A percentile compares a stretch with the other conserved stretches of the same genome.
Conservation (phyloP, 148 eudicot species). For the Nyssa sinensis region DNA sequence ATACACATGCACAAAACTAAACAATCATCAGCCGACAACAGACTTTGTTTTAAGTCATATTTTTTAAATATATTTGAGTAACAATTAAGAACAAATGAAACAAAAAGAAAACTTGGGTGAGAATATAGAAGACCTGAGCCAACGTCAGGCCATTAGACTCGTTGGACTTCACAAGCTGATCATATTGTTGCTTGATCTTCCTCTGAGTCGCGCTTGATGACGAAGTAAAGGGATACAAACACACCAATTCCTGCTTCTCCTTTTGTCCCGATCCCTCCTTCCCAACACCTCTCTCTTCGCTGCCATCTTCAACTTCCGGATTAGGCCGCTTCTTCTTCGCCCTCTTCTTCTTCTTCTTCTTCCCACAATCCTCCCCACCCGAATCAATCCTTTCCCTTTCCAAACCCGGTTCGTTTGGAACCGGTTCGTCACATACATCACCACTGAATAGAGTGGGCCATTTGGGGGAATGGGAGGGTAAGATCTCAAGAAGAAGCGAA, state of each 20-base stretch:
- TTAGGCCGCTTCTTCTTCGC: constrained; percentile 35
- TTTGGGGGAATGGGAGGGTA: constrained; percentile 42
- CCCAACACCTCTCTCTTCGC: background rate
- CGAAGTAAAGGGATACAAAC: constrained; percentile 61
- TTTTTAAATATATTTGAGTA: background rate
- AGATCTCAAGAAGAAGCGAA: constrained; percentile 40
- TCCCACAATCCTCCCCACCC: constrained; percentile 18
- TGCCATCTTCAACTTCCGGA: constrained; percentile 1
- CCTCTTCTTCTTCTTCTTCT: constrained; percentile 48
- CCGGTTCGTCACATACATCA: constrained; percentile 24
- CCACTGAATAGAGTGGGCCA: constrained; percentile 29
- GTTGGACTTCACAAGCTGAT: constrained; percentile 65
- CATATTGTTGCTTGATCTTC: constrained; percentile 68
- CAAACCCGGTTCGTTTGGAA: constrained; percentile 23
- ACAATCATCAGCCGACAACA: background rate
- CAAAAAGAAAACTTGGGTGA: background rate
- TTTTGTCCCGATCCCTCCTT: constrained; percentile 6
- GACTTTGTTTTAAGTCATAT: background rate
- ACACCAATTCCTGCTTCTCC: constrained; percentile 46
- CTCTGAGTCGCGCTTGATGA: constrained; percentile 66
- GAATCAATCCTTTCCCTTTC: constrained; percentile 5
- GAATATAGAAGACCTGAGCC: constrained; percentile 45
- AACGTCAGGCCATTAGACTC: constrained; percentile 54
- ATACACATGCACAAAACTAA: background rate
- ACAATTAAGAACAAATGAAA: background rate